Evolutionary conservation across 1,139 yeast species (phyloP).

Genomic region (Yueomyces sp.): DNA sequence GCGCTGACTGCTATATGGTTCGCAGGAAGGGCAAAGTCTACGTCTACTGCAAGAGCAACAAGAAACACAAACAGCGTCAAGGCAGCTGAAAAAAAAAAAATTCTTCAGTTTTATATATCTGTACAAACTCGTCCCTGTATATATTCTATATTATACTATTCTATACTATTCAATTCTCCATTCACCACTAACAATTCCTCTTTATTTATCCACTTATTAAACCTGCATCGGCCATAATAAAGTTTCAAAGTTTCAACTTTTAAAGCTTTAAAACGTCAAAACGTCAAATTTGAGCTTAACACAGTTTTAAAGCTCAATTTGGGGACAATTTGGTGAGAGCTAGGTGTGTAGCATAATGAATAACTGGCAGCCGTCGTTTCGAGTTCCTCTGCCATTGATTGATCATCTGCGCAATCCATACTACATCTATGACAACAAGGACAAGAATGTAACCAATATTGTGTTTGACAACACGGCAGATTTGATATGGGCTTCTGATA

Average conservation of each 20-base stretch:
- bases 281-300: too few species aligned
- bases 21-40: conserved; percentile 90
- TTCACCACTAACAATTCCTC: too few species aligned
- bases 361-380: conserved; percentile 24
- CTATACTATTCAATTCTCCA: too few species aligned
- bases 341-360: conserved; percentile 12
- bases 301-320: too few species aligned
- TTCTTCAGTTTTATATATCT: too few species aligned
- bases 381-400: conserved; percentile 18
- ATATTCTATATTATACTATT: conserved; percentile 1
- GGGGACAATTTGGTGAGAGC: too few species aligned
- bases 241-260: too few species aligned
- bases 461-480: conserved; percentile 62
- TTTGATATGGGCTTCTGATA: conserved; percentile 80
- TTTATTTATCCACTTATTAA: too few species aligned
- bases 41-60: conserved; percentile 84
- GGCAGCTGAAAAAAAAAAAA: conserved; percentile 33
- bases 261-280: too few species aligned
- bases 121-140: neutral
- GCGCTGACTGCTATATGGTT: conserved; percentile 82
- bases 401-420: conserved; percentile 23
- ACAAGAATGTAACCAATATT: conserved; percentile 19
- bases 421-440: conserved; percentile 20
- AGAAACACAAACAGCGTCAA: conserved; percentile 94
- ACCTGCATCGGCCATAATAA: too few species aligned